A percentile compares a stretch with the other conserved stretches of the same genome.
These are phyloP conservation scores for Asterella californica DNA, from an alignment of 225 moss, liverwort and hornwort species.

Conservation along the genomic window DNA sequence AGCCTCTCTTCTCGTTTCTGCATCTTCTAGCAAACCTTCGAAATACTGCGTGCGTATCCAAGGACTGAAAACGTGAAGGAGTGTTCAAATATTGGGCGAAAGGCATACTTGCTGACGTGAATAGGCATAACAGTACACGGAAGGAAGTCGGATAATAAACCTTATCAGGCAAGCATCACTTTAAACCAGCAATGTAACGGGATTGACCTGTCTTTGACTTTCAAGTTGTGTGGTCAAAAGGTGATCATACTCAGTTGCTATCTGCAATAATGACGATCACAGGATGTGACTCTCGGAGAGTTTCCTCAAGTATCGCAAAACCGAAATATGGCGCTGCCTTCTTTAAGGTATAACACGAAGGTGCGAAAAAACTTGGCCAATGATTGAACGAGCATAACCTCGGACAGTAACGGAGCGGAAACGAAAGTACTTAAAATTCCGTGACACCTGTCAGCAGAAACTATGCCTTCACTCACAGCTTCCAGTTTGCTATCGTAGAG, in stretches of 20 bases:
- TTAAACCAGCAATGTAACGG: not conserved
- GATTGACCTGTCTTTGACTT: constrained; percentile 83
- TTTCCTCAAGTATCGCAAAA: not conserved
- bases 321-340: not conserved
- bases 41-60: constrained; percentile 52
- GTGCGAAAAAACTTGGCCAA: too few relatives aligned
- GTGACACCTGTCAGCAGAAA: not conserved
- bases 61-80: not conserved
- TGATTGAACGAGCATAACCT: too few relatives aligned
- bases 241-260: constrained; percentile 84
- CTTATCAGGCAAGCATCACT: not conserved
- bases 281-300: not conserved
- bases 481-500: constrained; percentile 83
- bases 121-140: not conserved
- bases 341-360: not conserved
- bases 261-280: constrained; percentile 30
- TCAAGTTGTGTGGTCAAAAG: constrained; percentile 86
- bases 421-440: too few relatives aligned
- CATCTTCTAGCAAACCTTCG: constrained; percentile 64
- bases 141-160: not conserved
- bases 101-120: not conserved
- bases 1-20: constrained; percentile 61
- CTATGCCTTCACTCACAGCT: constrained; percentile 50
- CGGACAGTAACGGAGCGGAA: too few relatives aligned
- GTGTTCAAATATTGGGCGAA: not conserved